Conservation (phyloP, 2,329 filamentous ascomycete genomes). For the Allantophomopsis cytisporea region DNA sequence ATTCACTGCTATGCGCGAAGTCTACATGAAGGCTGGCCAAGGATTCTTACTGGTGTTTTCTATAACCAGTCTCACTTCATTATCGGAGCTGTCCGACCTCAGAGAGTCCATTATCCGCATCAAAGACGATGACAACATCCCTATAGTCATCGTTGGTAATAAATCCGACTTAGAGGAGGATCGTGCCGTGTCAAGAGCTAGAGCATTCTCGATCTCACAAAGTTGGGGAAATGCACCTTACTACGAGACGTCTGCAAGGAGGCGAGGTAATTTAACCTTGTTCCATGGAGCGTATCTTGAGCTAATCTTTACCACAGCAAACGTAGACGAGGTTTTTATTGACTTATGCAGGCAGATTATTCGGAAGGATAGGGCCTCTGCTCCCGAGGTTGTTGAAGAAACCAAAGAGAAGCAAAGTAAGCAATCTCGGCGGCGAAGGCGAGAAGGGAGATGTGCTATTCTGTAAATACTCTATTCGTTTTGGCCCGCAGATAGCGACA, state of each 20-base stretch:
- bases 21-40: slow-evolving; percentile 66
- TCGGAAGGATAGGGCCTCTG: slow-evolving; percentile 31
- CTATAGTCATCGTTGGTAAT: slow-evolving; percentile 62
- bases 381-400: background rate
- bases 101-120: slow-evolving; percentile 62
- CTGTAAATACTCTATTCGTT: no score
- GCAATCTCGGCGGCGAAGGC: no score
- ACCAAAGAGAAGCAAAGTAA: background rate
- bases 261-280: slow-evolving; percentile 25
- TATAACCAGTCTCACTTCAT: slow-evolving; percentile 55
- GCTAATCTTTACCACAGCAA: slow-evolving; percentile 21
- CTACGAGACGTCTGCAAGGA: slow-evolving; percentile 56
- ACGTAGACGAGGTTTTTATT: slow-evolving; percentile 61
- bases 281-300: no score
- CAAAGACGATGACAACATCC: slow-evolving; percentile 56
- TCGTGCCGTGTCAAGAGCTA: slow-evolving; percentile 47
- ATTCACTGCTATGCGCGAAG: slow-evolving; percentile 54
- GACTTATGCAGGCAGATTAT: slow-evolving; percentile 57
- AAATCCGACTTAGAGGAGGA: slow-evolving; percentile 64
- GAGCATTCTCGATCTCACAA: slow-evolving; percentile 53
- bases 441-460: no score
- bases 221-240: slow-evolving; percentile 61
- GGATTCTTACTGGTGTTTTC: slow-evolving; percentile 65
- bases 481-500: no score
- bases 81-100: slow-evolving; percentile 56